Evolutionary conservation across 805 yeast species (phyloP).

Genomic region (Yarrowia sp.): DNA sequence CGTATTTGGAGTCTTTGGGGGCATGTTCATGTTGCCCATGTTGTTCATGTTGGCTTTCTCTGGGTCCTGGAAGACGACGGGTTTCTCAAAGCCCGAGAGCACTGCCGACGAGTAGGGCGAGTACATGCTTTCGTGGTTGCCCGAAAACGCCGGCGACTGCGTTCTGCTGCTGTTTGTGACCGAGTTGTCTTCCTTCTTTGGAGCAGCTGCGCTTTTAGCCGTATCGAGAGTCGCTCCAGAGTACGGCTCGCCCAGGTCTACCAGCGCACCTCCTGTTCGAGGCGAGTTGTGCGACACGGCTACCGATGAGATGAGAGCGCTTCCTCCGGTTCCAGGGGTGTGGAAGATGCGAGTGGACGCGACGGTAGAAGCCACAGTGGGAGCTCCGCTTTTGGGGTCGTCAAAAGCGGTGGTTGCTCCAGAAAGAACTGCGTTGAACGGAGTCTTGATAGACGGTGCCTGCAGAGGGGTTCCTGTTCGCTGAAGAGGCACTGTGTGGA

Average conservation of each 20-base stretch:
- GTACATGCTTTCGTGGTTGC: slow-evolving; percentile 19
- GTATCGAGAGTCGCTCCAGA: slow-evolving; percentile 9
- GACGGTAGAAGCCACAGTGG: slow-evolving; percentile 23
- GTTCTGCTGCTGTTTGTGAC: slow-evolving; percentile 33
- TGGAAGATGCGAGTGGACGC: slow-evolving; percentile 19
- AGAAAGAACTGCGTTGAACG: slow-evolving; percentile 9
- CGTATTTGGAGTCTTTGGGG: neutral
- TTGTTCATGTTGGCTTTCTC: neutral
- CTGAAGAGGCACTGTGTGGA: slow-evolving; percentile 14
- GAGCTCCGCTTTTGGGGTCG: slow-evolving; percentile 21
- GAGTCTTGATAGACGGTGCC: slow-evolving; percentile 1
- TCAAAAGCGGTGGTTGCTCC: slow-evolving; percentile 19
- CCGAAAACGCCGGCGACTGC: slow-evolving; percentile 26
- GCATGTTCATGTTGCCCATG: neutral
- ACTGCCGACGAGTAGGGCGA: slow-evolving; percentile 27
- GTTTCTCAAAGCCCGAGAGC: slow-evolving; percentile 20
- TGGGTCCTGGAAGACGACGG: slow-evolving; percentile 16
- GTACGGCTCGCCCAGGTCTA: neutral
- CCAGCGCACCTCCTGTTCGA: neutral
- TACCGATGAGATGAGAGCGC: neutral
- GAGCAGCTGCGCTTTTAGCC: neutral
- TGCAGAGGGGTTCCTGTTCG: slow-evolving; percentile 9
- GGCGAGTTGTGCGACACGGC: neutral
- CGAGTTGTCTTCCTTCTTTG: slow-evolving; percentile 15
- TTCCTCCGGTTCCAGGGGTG: slow-evolving; percentile 18